phyloP scores from a whole-genome alignment of 495 filamentous ascomycete genomes.

The Haplographium delicatum region DNA sequence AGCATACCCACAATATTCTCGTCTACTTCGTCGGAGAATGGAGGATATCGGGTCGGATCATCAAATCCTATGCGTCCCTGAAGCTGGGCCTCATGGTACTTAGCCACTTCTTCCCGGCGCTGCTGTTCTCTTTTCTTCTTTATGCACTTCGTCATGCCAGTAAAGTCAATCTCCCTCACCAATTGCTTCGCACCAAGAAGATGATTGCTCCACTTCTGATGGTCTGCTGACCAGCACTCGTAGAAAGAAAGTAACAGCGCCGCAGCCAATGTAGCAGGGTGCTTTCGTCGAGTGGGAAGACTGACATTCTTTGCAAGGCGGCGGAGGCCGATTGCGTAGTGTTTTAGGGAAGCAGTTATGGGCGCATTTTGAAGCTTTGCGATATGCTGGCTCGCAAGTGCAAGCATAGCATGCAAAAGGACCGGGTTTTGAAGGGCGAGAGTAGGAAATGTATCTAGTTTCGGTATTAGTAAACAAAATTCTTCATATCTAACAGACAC shows the following conservation, averaged over 20 bases:
- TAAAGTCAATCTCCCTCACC: constrained; percentile 75
- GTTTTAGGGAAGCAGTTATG: constrained; percentile 75
- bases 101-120: constrained; percentile 20
- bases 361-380: constrained; percentile 70
- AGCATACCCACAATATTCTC: constrained; percentile 31
- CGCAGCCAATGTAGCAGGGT: constrained; percentile 79
- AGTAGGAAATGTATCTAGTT: constrained; percentile 71
- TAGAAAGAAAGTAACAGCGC: constrained; percentile 87
- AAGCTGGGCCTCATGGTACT: constrained; percentile 9
- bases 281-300: constrained; percentile 62
- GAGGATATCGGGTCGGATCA: constrained; percentile 23
- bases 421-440: constrained; percentile 78
- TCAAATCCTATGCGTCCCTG: constrained; percentile 18
- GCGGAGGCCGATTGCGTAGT: constrained; percentile 83
- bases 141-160: constrained; percentile 64
- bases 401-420: constrained; percentile 87
- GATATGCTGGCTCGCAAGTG: constrained; percentile 82
- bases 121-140: constrained; percentile 42
- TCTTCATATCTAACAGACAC: not conserved
- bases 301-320: constrained; percentile 69
- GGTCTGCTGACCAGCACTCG: constrained; percentile 91
- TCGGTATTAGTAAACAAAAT: not conserved
- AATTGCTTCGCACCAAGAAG: constrained; percentile 79
- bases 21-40: constrained; percentile 28
- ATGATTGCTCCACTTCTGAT: constrained; percentile 93